These are phyloP conservation scores for Xylaria sp. DNA, from an alignment of 2,329 filamentous ascomycete genomes.

Conservation along the genomic window DNA sequence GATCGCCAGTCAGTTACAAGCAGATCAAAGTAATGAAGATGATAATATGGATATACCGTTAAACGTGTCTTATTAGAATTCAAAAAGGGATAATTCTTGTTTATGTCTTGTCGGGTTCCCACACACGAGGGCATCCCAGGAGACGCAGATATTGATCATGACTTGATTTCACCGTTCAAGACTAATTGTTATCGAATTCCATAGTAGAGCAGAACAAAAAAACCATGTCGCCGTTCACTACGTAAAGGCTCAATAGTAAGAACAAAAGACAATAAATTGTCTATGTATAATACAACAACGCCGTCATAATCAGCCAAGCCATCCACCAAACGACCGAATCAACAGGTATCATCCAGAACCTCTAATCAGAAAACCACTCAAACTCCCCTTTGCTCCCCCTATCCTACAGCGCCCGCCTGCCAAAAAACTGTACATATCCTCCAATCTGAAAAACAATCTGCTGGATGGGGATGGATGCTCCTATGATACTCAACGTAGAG, in stretches of 20 bases:
- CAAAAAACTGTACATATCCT: conserved; percentile 4
- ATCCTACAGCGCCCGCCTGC: conserved; percentile 8
- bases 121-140: too few relatives aligned
- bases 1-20: neutral
- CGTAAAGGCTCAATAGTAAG: too few relatives aligned
- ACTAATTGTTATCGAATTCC: too few relatives aligned
- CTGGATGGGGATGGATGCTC: neutral
- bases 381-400: conserved; percentile 1
- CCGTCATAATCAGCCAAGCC: neutral
- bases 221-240: too few relatives aligned
- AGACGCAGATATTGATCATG: too few relatives aligned
- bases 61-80: too few relatives aligned
- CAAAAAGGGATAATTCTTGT: too few relatives aligned
- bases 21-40: too few relatives aligned
- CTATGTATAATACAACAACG: conserved; percentile 2
- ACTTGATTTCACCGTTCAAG: too few relatives aligned
- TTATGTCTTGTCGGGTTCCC: too few relatives aligned
- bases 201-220: too few relatives aligned
- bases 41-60: too few relatives aligned
- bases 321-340: neutral
- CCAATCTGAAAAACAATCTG: neutral
- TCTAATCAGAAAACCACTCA: conserved; percentile 7
- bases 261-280: neutral
- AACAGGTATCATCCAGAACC: conserved; percentile 5
- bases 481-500: neutral